Base-by-base conservation (phyloP, 331 rosid genomes). In the Malus hybrid region DNA sequence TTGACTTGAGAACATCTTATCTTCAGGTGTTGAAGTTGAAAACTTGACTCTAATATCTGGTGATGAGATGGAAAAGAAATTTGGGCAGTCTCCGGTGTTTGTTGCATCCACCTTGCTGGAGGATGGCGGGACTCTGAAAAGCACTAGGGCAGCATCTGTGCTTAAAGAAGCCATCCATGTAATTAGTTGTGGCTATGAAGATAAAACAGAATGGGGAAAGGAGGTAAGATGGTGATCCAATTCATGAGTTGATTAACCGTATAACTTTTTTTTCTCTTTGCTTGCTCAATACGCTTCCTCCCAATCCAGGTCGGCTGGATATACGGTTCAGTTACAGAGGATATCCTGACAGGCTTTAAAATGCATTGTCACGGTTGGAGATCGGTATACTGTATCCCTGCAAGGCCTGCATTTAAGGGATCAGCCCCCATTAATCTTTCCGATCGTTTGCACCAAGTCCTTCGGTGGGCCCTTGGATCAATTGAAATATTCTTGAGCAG, bases 351-450 rank as follows among this genome's bases (percentile, higher is more conserved):
- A 13, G 84, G 86, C 30, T 83, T 83, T 79, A 79, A 79, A 71
- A 83, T 83, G 83, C 86, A 83, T 70, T 83, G 83, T 29, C 78
- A 68, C 67, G 86, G 86, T 18, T 83, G 86, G 86, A 60, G 86
- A 75, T 83, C 86, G 26, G 68, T 83, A 53, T 83, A 83, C 30
- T 83, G 86, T 61, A 76, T 61, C 72, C 86, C 83, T 3, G 69
- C 26, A 65, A 75, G 83, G 71, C 83, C 84, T 16, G 86, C 86
- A 46, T 75, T 83, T 62, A 83, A 83, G 75, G 86, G 73, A 66
- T 79, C 83, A 57, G 78, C 83, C 50, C 81, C 83, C 69, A 83
- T 79, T 28, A 78, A 83, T 76, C 81, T 83, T n/a, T 79, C 81
- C 13, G 83, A 83, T 83, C 83, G 83, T 61, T 74, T 83, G 72